Evolutionary conservation across 139 green algal genomes (phyloP), one percentile per base, ranked within the genome.

Genomic region (Raphidocelis subcapitata): DNA sequence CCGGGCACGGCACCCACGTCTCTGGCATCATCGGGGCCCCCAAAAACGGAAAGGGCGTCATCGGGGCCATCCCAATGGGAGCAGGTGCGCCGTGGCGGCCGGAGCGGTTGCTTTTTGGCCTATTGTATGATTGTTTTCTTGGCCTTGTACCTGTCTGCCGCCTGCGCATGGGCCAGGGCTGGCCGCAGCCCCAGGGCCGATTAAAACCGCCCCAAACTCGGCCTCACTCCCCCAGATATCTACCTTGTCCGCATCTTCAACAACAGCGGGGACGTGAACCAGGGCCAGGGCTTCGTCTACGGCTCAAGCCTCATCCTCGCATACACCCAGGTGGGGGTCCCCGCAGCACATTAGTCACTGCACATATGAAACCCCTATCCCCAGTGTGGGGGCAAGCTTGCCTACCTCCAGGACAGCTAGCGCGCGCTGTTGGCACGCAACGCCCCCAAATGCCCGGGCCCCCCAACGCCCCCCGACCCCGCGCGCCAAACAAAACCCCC

Each of bases 221-320:
- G 8, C 8, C 41, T 12, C 41, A 8, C 41, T 49, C 41, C 41
- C 41, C 41, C 70, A 26, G 70, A 77, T 47, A 15, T 70, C 26
- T 77, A 77, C 60, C 28, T 56, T 24, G 70, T 77, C 10, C 47
- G 70, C 0, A 44, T 77, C 3, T 77, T 70, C 33, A 70, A 70
- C 47, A 36, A 77, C 47, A 52, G 41, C 33, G 70, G 70, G 1
- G 70, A 77, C 28, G 70, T 77, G 3, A 77, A 77, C 47, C 70
- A 77, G 49, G 70, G 70, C 1, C 70, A 77, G 47, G 70, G 70
- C 0, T 29, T 77, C 23, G 70, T 77, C 32, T 77, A 77, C 41
- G 70, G 70, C 26, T 65, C 47, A 5, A 70, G 46, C 14, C 61
- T 77, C 3, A 77, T 77, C 16, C 47, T 70, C 47, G 70, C 70